These are phyloP conservation scores for Trichophyton schoenleinii DNA, from an alignment of 2,329 filamentous ascomycete species.

Conservation along the genomic window DNA sequence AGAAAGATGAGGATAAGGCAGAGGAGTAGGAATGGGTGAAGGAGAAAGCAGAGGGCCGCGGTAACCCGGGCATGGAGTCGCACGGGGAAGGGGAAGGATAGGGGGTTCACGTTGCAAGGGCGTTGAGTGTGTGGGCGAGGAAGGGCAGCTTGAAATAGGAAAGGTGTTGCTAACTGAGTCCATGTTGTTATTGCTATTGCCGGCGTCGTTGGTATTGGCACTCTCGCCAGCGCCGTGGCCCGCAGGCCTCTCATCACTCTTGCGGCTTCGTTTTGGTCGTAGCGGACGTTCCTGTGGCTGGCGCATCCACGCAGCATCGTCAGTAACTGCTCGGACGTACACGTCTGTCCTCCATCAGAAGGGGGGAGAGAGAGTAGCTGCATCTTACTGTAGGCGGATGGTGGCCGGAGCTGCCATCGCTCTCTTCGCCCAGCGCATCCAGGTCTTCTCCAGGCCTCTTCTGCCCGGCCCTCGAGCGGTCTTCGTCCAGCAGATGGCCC, in stretches of 20 bases:
- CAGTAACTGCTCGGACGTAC: background rate
- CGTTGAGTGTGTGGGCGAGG: background rate
- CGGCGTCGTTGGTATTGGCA: conserved; percentile 10
- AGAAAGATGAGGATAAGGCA: too few relatives aligned
- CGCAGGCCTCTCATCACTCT: conserved; percentile 21
- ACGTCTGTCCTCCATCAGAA: too few relatives aligned
- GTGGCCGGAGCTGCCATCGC: conserved; percentile 34
- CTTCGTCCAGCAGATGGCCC: conserved; percentile 6
- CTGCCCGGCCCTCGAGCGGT: conserved; percentile 7
- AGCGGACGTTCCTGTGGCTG: conserved; percentile 38
- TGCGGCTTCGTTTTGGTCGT: conserved; percentile 32
- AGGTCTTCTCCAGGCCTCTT: conserved; percentile 14
- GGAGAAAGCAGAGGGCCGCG: conserved; percentile 21
- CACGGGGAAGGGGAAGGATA: background rate
- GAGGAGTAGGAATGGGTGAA: conserved; percentile 16
- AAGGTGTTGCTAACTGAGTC: conserved; percentile 17
- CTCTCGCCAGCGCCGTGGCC: conserved; percentile 19
- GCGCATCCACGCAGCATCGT: background rate
- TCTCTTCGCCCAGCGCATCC: conserved; percentile 30
- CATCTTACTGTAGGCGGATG: conserved; percentile 30
- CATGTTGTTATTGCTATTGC: conserved; percentile 9
- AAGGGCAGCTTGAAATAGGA: conserved; percentile 15
- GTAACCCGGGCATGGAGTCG: background rate
- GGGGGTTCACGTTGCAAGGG: background rate
- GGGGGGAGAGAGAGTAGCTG: too few relatives aligned